phyloP scores from a whole-genome alignment of 2,329 filamentous ascomycete species.

The Penicillium vulpinum region DNA sequence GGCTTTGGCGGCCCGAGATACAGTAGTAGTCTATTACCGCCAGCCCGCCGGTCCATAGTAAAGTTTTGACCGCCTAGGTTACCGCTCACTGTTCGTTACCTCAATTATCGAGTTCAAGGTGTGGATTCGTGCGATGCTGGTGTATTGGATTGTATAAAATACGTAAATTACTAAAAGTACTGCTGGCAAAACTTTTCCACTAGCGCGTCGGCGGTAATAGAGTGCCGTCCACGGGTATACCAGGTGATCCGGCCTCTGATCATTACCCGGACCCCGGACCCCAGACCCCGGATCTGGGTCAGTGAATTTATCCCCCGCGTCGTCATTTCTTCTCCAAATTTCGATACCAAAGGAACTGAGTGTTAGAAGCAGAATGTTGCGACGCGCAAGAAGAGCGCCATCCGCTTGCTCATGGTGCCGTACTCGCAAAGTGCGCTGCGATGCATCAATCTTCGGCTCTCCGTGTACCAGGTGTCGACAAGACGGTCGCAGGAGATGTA shows the following conservation, averaged over 20 bases:
- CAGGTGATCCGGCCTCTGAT: not conserved
- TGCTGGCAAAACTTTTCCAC: no score
- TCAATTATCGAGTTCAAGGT: no score
- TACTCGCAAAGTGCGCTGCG: conserved; percentile 35
- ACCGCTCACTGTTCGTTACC: no score
- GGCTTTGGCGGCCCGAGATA: no score
- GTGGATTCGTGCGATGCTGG: no score
- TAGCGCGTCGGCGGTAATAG: no score
- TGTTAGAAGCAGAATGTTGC: conserved; percentile 17
- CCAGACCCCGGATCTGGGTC: not conserved
- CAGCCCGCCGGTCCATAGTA: no score
- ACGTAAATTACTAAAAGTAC: no score
- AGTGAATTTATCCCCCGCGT: not conserved
- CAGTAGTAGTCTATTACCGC: no score
- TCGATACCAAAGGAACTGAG: not conserved
- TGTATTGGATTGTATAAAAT: no score
- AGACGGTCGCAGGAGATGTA: conserved; percentile 46
- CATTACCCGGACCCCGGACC: not conserved
- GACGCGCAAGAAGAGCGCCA: conserved; percentile 31
- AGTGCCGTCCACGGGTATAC: no score
- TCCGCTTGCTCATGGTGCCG: conserved; percentile 38
- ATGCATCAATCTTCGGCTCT: conserved; percentile 32
- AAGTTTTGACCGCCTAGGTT: no score
- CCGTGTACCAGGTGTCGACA: conserved; percentile 57
- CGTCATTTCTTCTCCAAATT: not conserved